Percentiles rank a stretch among this genome's conserved stretches.
Conservation (phyloP, 2,329 filamentous ascomycete genomes). For the Escovopsis weberi region DNA sequence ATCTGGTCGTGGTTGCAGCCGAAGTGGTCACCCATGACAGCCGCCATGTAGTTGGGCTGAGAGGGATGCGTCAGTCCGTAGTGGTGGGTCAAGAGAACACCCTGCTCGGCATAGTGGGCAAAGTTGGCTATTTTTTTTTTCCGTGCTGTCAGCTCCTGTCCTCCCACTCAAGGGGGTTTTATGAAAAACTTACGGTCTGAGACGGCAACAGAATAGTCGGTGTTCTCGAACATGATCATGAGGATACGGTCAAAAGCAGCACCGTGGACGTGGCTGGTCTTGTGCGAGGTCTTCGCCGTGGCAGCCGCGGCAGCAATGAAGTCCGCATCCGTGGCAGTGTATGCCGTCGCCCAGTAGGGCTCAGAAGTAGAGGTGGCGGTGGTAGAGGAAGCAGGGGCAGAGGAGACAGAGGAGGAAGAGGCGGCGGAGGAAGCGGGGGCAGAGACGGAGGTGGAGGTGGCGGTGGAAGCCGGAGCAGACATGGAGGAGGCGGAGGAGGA, state of each 20-base stretch:
- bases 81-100: slow-evolving; percentile 22
- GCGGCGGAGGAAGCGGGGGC: slow-evolving; percentile 7
- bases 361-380: slow-evolving; percentile 3
- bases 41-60: slow-evolving; percentile 61
- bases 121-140: slow-evolving; percentile 11
- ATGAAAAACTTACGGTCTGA: slow-evolving; percentile 46
- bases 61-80: slow-evolving; percentile 56
- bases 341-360: slow-evolving; percentile 20
- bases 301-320: slow-evolving; percentile 42
- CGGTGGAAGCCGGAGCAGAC: background rate
- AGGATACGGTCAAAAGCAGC: slow-evolving; percentile 59
- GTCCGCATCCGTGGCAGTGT: slow-evolving; percentile 36
- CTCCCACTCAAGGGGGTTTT: background rate
- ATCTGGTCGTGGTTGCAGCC: slow-evolving; percentile 55
- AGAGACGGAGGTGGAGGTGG: no score
- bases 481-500: no score
- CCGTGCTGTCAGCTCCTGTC: background rate
- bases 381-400: slow-evolving; percentile 1
- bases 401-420: slow-evolving; percentile 10
- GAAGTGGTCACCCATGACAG: slow-evolving; percentile 57
- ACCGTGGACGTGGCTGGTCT: slow-evolving; percentile 51
- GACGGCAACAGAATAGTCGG: slow-evolving; percentile 48
- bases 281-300: slow-evolving; percentile 44
- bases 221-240: slow-evolving; percentile 68
- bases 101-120: slow-evolving; percentile 15